A percentile compares a stretch with the other conserved stretches of the same genome.
phyloP scores from a whole-genome alignment of 2,329 filamentous ascomycete genomes.

The Xylaria sp. region DNA sequence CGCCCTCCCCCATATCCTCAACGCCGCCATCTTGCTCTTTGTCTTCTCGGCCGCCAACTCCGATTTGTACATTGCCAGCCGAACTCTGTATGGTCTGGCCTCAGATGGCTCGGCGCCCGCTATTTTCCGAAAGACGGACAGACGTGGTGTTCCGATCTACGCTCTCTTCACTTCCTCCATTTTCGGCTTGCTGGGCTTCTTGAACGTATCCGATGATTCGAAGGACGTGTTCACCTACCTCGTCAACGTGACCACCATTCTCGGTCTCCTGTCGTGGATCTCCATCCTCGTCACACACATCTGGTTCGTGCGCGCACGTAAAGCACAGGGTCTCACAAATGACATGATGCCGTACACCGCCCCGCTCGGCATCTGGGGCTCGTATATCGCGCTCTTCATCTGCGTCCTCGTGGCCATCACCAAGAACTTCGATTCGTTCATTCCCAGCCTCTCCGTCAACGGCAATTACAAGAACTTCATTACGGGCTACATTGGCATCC shows the following conservation, averaged over 20 bases:
- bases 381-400: constrained; percentile 73
- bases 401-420: constrained; percentile 80
- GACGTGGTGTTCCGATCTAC: constrained; percentile 75
- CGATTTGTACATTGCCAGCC: constrained; percentile 79
- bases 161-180: constrained; percentile 69
- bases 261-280: constrained; percentile 74
- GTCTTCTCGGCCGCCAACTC: constrained; percentile 83
- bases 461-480: constrained; percentile 77
- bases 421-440: constrained; percentile 84
- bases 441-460: constrained; percentile 54
- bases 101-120: constrained; percentile 76
- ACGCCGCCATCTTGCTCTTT: constrained; percentile 79
- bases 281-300: constrained; percentile 76
- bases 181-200: constrained; percentile 75
- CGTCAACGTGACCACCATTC: constrained; percentile 74
- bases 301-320: constrained; percentile 71
- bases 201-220: constrained; percentile 70
- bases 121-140: constrained; percentile 78
- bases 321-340: constrained; percentile 68
- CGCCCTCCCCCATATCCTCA: constrained; percentile 73
- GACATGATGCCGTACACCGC: constrained; percentile 71
- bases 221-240: constrained; percentile 71
- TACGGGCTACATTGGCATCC: constrained; percentile 81
- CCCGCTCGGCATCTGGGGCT: constrained; percentile 77
- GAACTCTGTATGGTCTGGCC: constrained; percentile 78